Evolutionary conservation across 1,284 basidiomycete genomes (phyloP).

Genomic region (Vanrija pseudolonga): DNA sequence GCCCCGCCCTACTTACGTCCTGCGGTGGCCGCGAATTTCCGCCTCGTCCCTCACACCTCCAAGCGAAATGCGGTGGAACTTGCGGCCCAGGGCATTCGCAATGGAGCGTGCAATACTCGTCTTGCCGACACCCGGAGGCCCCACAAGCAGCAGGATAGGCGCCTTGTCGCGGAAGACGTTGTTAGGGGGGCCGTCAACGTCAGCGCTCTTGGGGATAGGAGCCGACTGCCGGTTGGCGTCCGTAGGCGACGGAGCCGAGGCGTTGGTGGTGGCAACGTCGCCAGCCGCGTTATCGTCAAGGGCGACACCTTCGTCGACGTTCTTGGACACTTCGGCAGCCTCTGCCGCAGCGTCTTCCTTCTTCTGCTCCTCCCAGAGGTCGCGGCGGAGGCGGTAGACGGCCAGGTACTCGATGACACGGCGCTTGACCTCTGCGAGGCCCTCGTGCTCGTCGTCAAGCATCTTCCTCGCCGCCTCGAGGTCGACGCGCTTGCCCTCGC

Average conservation of each 20-base stretch:
- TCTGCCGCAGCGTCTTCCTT: neutral
- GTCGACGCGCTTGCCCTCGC: slow-evolving; percentile 28
- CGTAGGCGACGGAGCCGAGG: neutral
- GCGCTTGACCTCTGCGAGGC: slow-evolving; percentile 42
- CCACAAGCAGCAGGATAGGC: slow-evolving; percentile 59
- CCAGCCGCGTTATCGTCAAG: slow-evolving; percentile 1
- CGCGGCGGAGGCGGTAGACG: slow-evolving; percentile 42
- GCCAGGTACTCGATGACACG: slow-evolving; percentile 46
- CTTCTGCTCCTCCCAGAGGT: slow-evolving; percentile 30
- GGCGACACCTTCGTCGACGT: neutral
- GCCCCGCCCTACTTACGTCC: slow-evolving; percentile 68
- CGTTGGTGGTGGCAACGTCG: neutral
- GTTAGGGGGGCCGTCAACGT: slow-evolving; percentile 26
- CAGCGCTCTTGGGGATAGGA: neutral
- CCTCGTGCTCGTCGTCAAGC: slow-evolving; percentile 45
- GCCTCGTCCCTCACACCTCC: slow-evolving; percentile 94
- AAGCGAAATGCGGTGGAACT: slow-evolving; percentile 73
- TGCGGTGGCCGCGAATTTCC: slow-evolving; percentile 93
- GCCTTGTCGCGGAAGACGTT: slow-evolving; percentile 44
- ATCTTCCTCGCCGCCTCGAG: slow-evolving; percentile 29
- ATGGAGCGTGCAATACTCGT: slow-evolving; percentile 57
- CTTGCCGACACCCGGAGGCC: slow-evolving; percentile 95
- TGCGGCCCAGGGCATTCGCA: slow-evolving; percentile 36
- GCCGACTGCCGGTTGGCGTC: no score
- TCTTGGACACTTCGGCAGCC: slow-evolving; percentile 1